Percentiles rank a stretch among this genome's conserved stretches.
phyloP scores from a whole-genome alignment of 225 moss, liverwort and hornwort genomes.

The Climacium dendroides region DNA sequence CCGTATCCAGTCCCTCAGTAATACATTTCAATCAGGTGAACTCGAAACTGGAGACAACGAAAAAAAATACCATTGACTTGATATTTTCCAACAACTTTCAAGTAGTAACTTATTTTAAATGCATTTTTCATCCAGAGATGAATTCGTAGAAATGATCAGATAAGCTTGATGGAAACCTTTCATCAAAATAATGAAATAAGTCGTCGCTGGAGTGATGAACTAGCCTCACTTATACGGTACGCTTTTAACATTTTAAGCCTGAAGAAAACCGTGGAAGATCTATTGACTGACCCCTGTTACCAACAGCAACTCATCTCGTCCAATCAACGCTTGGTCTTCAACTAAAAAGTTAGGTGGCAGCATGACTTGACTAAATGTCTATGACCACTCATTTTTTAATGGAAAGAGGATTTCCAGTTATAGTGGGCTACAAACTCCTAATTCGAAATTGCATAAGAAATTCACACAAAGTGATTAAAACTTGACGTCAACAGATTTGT shows the following conservation, averaged over 20 bases:
- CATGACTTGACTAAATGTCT: not conserved
- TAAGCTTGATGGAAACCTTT: not conserved
- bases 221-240: not conserved
- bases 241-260: not conserved
- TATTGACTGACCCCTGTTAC: not conserved
- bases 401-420: not conserved
- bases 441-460: not conserved
- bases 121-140: not conserved
- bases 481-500: not conserved
- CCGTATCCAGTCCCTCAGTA: too few species aligned
- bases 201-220: not conserved
- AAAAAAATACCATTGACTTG: not conserved
- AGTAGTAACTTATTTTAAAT: too few species aligned
- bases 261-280: not conserved
- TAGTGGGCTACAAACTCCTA: not conserved
- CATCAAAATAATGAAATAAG: not conserved
- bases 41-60: not conserved
- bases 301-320: not conserved
- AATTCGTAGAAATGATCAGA: not conserved
- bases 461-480: not conserved
- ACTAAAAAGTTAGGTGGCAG: not conserved
- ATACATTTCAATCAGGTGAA: too few species aligned
- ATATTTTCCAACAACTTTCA: not conserved
- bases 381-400: not conserved
- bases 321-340: not conserved